phyloP scores from a whole-genome alignment of 192 early-diverging fungal genomes.

The Backusella circina region DNA sequence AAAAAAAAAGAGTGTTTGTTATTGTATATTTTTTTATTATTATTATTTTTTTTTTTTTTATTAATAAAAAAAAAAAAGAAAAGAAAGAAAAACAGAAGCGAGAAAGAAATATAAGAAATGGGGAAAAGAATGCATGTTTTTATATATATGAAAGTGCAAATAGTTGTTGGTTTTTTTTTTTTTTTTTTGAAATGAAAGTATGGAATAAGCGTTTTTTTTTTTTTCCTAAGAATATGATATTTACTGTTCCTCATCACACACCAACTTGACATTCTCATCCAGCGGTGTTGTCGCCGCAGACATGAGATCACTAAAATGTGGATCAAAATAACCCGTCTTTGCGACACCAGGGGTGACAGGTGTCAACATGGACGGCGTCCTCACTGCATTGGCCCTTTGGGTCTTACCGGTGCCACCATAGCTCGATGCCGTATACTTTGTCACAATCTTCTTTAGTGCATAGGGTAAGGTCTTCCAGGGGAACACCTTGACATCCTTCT shows the following conservation, averaged over 20 bases:
- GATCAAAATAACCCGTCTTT: background rate
- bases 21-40: background rate
- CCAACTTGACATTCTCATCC: background rate
- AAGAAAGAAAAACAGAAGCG: too few species aligned
- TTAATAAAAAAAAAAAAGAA: too few species aligned
- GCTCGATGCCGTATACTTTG: slow-evolving; percentile 53
- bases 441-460: slow-evolving; percentile 72
- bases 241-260: too few species aligned
- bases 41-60: background rate
- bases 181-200: too few species aligned
- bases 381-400: background rate
- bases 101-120: too few species aligned
- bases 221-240: too few species aligned
- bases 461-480: slow-evolving; percentile 64
- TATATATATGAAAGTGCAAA: too few species aligned
- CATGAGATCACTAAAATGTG: background rate
- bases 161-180: too few species aligned
- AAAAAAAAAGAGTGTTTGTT: background rate
- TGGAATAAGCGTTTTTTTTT: too few species aligned
- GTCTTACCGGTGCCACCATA: slow-evolving; percentile 29
- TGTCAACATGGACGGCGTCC: background rate
- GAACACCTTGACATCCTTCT: slow-evolving; percentile 86
- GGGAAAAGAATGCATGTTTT: too few species aligned
- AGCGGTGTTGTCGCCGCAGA: background rate
- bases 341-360: background rate